phyloP scores from a whole-genome alignment of 768 basidiomycete species.

The Tylopilus sp. region DNA sequence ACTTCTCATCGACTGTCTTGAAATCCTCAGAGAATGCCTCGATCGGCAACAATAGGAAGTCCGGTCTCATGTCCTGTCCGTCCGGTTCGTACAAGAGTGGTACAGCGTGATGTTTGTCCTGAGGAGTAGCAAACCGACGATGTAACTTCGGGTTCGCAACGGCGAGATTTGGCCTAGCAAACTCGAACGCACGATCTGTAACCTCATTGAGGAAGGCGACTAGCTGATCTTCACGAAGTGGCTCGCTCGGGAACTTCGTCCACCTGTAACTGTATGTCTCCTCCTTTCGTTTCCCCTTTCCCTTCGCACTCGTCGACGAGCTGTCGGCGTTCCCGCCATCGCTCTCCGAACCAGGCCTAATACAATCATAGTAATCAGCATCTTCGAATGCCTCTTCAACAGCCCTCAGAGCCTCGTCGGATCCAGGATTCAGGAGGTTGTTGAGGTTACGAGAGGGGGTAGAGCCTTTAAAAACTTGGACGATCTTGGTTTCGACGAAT shows the following conservation, averaged over 20 bases:
- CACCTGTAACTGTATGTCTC: constrained; percentile 5
- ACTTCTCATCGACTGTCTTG: background rate
- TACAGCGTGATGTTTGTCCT: constrained; percentile 1
- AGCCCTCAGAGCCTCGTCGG: background rate
- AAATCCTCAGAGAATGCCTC: background rate
- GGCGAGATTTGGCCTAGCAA: background rate
- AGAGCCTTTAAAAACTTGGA: background rate
- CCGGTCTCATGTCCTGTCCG: background rate
- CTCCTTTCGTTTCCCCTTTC: background rate
- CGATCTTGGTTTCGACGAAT: background rate
- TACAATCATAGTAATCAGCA: background rate
- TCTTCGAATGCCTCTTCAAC: background rate
- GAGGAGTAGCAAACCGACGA: background rate
- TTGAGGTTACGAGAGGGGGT: background rate
- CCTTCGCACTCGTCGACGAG: background rate
- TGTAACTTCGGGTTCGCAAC: background rate
- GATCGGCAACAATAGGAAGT: background rate
- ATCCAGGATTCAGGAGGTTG: background rate
- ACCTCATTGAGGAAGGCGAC: constrained; percentile 2
- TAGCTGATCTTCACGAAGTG: constrained; percentile 2
- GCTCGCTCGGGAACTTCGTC: constrained; percentile 1
- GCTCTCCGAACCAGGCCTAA: background rate
- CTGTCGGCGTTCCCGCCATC: background rate
- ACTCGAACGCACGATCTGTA: background rate
- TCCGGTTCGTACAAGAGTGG: background rate